Percentiles rank a stretch among this genome's conserved stretches.
Conservation (phyloP, 2,329 filamentous ascomycete genomes). For the Fusarium sp. region DNA sequence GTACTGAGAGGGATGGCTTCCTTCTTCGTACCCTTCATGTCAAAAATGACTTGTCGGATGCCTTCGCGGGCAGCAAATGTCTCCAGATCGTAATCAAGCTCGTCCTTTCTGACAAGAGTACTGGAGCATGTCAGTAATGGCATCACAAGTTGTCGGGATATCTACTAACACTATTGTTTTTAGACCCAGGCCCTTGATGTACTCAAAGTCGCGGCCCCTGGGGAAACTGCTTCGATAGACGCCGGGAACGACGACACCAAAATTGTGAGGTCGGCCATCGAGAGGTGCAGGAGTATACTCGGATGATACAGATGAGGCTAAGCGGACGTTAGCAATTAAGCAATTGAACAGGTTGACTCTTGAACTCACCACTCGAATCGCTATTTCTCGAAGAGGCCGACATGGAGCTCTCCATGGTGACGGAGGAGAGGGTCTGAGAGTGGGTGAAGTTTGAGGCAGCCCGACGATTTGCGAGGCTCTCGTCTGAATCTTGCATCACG, state of each 20-base stretch:
- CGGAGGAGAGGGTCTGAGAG: conserved; percentile 30
- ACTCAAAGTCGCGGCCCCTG: conserved; percentile 73
- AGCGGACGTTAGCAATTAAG: conserved; percentile 14
- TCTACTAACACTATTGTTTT: conserved; percentile 80
- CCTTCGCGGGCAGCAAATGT: conserved; percentile 72
- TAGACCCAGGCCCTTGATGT: conserved; percentile 73
- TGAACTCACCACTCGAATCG: conserved; percentile 38
- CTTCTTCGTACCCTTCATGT: conserved; percentile 91
- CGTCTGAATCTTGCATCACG: conserved; percentile 43
- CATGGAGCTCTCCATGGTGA: conserved; percentile 29
- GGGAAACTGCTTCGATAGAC: conserved; percentile 89
- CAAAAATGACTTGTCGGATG: conserved; percentile 79
- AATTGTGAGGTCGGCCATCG: conserved; percentile 71
- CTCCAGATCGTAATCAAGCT: conserved; percentile 61
- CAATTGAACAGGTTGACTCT: neutral
- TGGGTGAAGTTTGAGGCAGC: conserved; percentile 32
- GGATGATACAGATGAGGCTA: conserved; percentile 37
- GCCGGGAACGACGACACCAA: conserved; percentile 77
- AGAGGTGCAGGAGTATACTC: conserved; percentile 40
- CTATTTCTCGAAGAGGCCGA: conserved; percentile 22
- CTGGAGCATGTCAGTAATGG: conserved; percentile 50
- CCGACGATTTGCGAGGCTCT: conserved; percentile 32
- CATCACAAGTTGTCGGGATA: conserved; percentile 12
- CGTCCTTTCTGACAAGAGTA: conserved; percentile 72
- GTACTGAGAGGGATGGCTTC: conserved; percentile 72